Evolutionary conservation across 371 early-diverging fungal species (phyloP), one percentile per base, ranked within the genome.

Genomic region (Mucor lusitanicus): DNA sequence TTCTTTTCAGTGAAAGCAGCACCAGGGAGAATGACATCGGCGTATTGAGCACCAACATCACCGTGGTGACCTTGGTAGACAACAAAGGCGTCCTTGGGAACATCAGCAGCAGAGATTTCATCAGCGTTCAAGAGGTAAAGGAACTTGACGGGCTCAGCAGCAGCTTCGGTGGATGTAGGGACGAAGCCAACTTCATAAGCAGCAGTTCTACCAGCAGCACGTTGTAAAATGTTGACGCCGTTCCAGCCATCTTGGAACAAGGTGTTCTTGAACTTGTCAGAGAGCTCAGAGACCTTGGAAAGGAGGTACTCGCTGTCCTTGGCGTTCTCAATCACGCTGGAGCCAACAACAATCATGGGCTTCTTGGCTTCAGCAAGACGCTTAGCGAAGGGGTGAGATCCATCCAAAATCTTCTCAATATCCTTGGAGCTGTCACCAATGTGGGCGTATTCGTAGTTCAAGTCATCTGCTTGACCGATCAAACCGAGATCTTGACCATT

Each of bases 1-100:
- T 89, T 80, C 91, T 98, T 98, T 77, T 98, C 98, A 13, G 98
- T 98, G 80, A 97, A 98, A 13, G 97, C 95, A n/a, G 95, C 85
- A 44, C 95, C 97, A 21, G 98, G 98, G 64, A 98, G 88, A 63
- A 98, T 91, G 37, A 98, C 95, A 81, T 98, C 96, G 61, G 98
- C 98, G 62, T 90, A 89, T 73, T 92, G 89, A 32, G 98, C 98
- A 70, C 98, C 98, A 39, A 85, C 88, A 81, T 98, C 98, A 78
- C 98, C 98, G 78, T 98, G 98, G 83, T 97, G 98, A 35, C 98
- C 98, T 82, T 97, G 98, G 85, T 98, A 98, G 60, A 98, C 95
- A 25, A 98, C 97, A 79, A 98, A 98, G 25, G 97, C 95, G 75
- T 92, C 90, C 78, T 88, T 86, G 69, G 97, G 93, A 35, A 97